Evolutionary conservation across 1,284 basidiomycete species (phyloP).

Genomic region (Malassezia dermatis): DNA sequence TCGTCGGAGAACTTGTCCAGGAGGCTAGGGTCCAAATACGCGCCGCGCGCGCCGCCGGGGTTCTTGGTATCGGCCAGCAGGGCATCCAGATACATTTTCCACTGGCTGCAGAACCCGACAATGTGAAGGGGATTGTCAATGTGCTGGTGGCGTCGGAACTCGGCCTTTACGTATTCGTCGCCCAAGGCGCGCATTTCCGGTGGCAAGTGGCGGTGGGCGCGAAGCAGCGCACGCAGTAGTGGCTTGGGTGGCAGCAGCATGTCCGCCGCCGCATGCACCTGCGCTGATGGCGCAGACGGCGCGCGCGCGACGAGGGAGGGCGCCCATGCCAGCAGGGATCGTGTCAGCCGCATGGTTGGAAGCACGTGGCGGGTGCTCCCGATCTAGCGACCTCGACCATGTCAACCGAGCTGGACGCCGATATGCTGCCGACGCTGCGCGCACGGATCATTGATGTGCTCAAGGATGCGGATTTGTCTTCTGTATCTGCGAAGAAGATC

Average conservation of each 20-base stretch:
- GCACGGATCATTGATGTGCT: slow-evolving; percentile 38
- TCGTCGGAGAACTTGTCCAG: slow-evolving; percentile 44
- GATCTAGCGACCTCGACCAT: neutral
- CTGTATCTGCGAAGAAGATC: slow-evolving; percentile 38
- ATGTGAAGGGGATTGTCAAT: slow-evolving; percentile 46
- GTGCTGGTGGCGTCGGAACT: slow-evolving; percentile 35
- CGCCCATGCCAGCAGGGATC: neutral
- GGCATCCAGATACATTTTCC: slow-evolving; percentile 46
- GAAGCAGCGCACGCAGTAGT: slow-evolving; percentile 40
- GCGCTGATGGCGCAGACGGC: neutral
- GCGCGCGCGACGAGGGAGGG: neutral
- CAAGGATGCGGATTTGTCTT: slow-evolving; percentile 33
- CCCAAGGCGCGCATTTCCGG: slow-evolving; percentile 46
- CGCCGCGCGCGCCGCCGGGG: slow-evolving; percentile 21
- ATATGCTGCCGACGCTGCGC: slow-evolving; percentile 23
- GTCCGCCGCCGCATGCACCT: slow-evolving; percentile 4
- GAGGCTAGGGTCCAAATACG: slow-evolving; percentile 27
- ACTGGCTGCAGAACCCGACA: slow-evolving; percentile 44
- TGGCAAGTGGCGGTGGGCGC: slow-evolving; percentile 33
- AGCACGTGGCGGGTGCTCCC: neutral
- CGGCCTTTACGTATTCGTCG: slow-evolving; percentile 47
- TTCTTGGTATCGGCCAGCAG: slow-evolving; percentile 27
- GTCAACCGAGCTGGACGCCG: neutral
- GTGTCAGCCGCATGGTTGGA: neutral
- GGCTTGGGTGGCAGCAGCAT: slow-evolving; percentile 38